Conservation (phyloP, 306 rosid genomes). For the Cicer yamashitae region DNA sequence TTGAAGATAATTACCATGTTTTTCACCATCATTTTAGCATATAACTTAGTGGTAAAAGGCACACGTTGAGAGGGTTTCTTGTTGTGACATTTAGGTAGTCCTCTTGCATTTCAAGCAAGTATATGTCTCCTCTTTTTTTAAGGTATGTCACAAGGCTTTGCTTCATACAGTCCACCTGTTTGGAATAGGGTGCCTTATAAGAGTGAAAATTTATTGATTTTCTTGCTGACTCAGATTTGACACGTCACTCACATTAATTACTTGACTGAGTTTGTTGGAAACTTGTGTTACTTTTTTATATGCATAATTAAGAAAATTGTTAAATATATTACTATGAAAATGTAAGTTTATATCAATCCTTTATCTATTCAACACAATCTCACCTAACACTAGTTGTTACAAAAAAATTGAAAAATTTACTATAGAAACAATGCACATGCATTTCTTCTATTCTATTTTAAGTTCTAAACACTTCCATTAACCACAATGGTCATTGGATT, state of each 20-base stretch:
- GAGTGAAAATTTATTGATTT: conserved; percentile 50
- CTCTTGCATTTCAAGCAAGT: conserved; percentile 64
- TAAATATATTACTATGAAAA: neutral
- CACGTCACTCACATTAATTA: conserved; percentile 33
- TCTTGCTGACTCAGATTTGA: conserved; percentile 47
- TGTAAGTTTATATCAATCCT: neutral
- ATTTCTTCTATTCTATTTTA: neutral
- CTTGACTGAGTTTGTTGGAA: neutral
- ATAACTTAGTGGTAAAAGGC: conserved; percentile 39
- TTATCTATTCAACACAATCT: conserved; percentile 34
- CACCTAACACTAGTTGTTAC: conserved; percentile 48
- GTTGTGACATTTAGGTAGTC: conserved; percentile 50
- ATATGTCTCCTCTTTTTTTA: conserved; percentile 29
- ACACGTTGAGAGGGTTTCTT: conserved; percentile 41
- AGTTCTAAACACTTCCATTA: too few species aligned
- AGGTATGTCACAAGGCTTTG: conserved; percentile 55
- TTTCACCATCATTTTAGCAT: conserved; percentile 31
- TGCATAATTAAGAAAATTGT: neutral
- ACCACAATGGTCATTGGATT: too few species aligned
- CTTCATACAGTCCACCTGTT: conserved; percentile 49
- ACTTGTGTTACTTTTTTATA: neutral
- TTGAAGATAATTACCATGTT: conserved; percentile 40
- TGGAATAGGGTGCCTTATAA: conserved; percentile 78
- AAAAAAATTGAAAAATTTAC: conserved; percentile 22
- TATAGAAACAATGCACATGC: neutral